These are phyloP conservation scores for Omphalotus guepiniiformis DNA, from an alignment of 768 basidiomycete genomes.

Conservation along the genomic window DNA sequence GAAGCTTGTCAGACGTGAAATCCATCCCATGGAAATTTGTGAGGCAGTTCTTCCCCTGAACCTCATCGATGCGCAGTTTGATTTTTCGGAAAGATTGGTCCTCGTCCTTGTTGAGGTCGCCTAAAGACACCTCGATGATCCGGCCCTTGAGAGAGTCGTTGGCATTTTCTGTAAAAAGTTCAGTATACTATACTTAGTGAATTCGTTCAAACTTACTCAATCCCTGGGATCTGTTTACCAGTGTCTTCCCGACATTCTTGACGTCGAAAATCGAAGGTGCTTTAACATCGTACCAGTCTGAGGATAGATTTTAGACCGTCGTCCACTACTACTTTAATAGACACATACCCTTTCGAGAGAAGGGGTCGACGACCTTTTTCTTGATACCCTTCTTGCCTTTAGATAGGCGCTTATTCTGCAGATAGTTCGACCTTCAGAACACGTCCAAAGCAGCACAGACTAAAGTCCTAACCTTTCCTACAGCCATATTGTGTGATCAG, in stretches of 20 bases:
- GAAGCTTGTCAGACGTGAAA: slow-evolving; percentile 99
- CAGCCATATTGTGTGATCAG: slow-evolving; percentile 64
- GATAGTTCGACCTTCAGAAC: slow-evolving; percentile 9
- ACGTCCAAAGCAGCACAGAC: neutral
- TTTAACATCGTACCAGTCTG: slow-evolving; percentile 99
- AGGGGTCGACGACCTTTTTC: slow-evolving; percentile 99
- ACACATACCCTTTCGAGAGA: slow-evolving; percentile 90
- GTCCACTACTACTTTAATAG: neutral
- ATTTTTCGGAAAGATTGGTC: slow-evolving; percentile 99
- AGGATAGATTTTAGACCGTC: neutral
- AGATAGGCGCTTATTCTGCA: slow-evolving; percentile 93
- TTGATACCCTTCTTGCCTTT: slow-evolving; percentile 99
- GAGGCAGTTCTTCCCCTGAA: slow-evolving; percentile 98
- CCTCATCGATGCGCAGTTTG: slow-evolving; percentile 93
- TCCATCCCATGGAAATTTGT: slow-evolving; percentile 99
- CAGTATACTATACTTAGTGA: slow-evolving; percentile 10
- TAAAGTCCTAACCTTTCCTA: slow-evolving; percentile 67
- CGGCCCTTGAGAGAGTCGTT: slow-evolving; percentile 98
- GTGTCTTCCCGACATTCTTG: slow-evolving; percentile 96
- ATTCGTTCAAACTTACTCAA: slow-evolving; percentile 65
- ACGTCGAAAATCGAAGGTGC: slow-evolving; percentile 97
- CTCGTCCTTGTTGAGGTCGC: slow-evolving; percentile 98
- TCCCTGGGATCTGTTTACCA: slow-evolving; percentile 97
- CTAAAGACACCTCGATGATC: slow-evolving; percentile 93
- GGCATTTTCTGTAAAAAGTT: slow-evolving; percentile 74